Percentiles rank a stretch among this genome's conserved stretches.
Evolutionary conservation across 208 protist species (phyloP).

Genomic region (Naegleria lovaniensis): DNA sequence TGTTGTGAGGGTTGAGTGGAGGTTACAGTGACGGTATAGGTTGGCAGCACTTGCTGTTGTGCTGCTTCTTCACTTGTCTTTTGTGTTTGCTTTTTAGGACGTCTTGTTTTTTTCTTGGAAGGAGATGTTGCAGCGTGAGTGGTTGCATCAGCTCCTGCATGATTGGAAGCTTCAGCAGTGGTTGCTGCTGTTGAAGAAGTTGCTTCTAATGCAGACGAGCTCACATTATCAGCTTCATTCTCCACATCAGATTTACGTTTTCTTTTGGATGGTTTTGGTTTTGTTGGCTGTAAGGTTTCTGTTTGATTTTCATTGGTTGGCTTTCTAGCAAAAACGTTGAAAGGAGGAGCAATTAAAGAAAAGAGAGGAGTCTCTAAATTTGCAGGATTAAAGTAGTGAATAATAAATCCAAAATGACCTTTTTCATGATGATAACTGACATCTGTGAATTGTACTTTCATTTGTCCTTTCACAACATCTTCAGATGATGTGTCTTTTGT

Average conservation of each 20-base stretch:
- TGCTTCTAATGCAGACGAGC: neutral
- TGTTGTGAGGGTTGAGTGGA: neutral
- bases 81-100: neutral
- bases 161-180: neutral
- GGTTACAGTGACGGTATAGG: neutral
- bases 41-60: neutral
- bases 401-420: slow-evolving; percentile 14
- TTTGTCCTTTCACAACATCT: neutral
- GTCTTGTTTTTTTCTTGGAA: neutral
- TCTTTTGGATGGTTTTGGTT: neutral
- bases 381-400: neutral
- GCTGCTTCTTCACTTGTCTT: neutral
- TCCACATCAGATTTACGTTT: neutral
- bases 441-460: slow-evolving; percentile 24
- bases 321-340: slow-evolving; percentile 21
- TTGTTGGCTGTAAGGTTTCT: slow-evolving; percentile 6
- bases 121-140: neutral
- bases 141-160: neutral
- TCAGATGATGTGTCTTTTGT: neutral
- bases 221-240: neutral
- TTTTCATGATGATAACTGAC: slow-evolving; percentile 16
- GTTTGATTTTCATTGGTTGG: neutral
- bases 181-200: neutral
- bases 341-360: neutral
- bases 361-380: neutral